A percentile compares a stretch with the other conserved stretches of the same genome.
Evolutionary conservation across 257 asterid species (phyloP).

Genomic region (Parsonsia alboflavescens): DNA sequence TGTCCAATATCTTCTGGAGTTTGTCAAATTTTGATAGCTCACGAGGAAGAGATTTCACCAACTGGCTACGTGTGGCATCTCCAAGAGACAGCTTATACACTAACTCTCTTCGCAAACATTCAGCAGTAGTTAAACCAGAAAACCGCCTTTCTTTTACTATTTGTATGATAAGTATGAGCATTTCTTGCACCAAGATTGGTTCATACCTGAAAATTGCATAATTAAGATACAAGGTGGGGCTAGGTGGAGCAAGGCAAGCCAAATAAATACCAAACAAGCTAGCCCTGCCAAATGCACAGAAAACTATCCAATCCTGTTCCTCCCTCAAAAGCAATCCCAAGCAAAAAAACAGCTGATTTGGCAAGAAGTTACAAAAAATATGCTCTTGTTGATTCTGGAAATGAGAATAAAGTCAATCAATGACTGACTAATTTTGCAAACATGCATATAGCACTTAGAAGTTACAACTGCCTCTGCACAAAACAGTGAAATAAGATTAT

Average conservation of each 20-base stretch:
- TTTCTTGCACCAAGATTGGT: slow-evolving; percentile 67
- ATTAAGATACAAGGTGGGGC: not conserved
- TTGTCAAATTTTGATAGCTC: slow-evolving; percentile 74
- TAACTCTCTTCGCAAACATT: slow-evolving; percentile 76
- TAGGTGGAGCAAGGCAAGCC: not conserved
- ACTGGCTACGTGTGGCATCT: slow-evolving; percentile 89
- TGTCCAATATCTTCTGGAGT: slow-evolving; percentile 75
- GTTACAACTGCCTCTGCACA: not conserved
- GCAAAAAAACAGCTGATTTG: not conserved
- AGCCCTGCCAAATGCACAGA: not conserved
- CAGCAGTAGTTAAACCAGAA: slow-evolving; percentile 77
- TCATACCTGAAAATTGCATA: slow-evolving; percentile 59
- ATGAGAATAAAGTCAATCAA: not conserved
- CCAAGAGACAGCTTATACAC: slow-evolving; percentile 78
- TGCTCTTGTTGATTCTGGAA: not conserved
- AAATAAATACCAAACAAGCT: not conserved
- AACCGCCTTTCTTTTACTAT: slow-evolving; percentile 86
- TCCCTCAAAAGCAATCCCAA: not conserved
- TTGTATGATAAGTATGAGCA: slow-evolving; percentile 86
- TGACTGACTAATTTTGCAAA: not conserved
- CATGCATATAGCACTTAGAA: not conserved
- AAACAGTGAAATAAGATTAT: not conserved
- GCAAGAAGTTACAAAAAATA: not conserved
- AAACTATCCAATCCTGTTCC: not conserved
- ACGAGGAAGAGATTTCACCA: slow-evolving; percentile 84